These are phyloP conservation scores for Trypanosoma rangeli DNA, from an alignment of 208 protist species.

Conservation along the genomic window DNA sequence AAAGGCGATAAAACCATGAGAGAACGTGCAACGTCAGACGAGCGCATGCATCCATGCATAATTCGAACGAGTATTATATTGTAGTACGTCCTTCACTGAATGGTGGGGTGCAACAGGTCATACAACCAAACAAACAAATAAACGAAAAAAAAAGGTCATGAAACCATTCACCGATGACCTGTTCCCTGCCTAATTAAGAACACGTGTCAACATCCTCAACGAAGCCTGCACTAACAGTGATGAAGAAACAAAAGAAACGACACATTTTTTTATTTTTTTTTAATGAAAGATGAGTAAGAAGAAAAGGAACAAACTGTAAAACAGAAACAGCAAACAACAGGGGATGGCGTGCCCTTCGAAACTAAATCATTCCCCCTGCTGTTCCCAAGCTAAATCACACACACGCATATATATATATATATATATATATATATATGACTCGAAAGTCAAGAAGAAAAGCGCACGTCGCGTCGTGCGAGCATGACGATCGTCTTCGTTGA, in stretches of 20 bases:
- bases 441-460: background rate
- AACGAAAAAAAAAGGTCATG: slow-evolving; percentile 18
- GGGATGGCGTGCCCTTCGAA: background rate
- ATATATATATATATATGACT: too few relatives aligned
- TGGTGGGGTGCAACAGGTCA: background rate
- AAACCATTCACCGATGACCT: background rate
- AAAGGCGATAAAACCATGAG: background rate
- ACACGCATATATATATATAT: background rate
- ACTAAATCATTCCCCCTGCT: background rate
- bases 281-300: background rate
- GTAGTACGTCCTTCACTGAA: background rate
- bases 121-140: slow-evolving; percentile 24
- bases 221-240: background rate
- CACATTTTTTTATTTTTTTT: too few relatives aligned
- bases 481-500: background rate
- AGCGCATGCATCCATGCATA: too few relatives aligned
- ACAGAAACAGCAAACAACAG: background rate
- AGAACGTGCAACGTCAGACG: background rate
- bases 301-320: background rate
- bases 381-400: background rate
- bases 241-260: slow-evolving; percentile 3
- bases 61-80: background rate
- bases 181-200: background rate
- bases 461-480: background rate
- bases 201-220: background rate